Base-by-base conservation (phyloP, 495 filamentous ascomycete genomes). In the Tricharina praecox region DNA sequence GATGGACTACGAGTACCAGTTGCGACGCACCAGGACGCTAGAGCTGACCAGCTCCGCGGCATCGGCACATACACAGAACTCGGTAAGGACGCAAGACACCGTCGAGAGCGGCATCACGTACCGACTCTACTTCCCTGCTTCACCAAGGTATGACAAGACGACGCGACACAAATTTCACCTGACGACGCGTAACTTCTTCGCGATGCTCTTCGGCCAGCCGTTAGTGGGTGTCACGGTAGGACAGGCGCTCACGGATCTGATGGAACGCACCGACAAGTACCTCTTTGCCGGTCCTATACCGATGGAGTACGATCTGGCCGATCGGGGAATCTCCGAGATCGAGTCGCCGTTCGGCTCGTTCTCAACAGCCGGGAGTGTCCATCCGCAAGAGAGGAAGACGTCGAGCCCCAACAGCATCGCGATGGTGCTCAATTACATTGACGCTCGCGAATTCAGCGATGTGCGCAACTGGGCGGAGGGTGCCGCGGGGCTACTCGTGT, bases 151-250 rank as follows among this genome's bases (percentile, higher is more conserved):
- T 35, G 60, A 65, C 46, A 71, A 66, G 46, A 50, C 60, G 0
- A 72, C 72, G 4, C 59, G 66, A 18, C 55, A 74, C 9, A 63
- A 72, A 5, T 62, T 77, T 49, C 70, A 75, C 41, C 65, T 77
- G 46, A 73, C 76, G 1, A 78, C 75, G 4, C 66, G 76, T 33
- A 79, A 80, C 51, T 68, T 79, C 40, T 76, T 80, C 55, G 75
- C 74, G 1, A 60, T 78, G n/a, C 58, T 79, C 1, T 70, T 66
- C 40, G 62, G 69, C 23, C 67, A 70, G 25, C 69, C 75, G 0
- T 63, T 80, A 0, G 77, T 79, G 15, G 77, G 77, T 0, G 53
- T 73, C 1, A 76, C 71, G 2, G 58, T 80, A 0, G 69, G 66
- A 48, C 73, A 78, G 52, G 72, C 74, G 3, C 52, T 81, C 30